phyloP scores from a whole-genome alignment of 164 flowering plant genomes.

The Umbilicus rupestris region DNA sequence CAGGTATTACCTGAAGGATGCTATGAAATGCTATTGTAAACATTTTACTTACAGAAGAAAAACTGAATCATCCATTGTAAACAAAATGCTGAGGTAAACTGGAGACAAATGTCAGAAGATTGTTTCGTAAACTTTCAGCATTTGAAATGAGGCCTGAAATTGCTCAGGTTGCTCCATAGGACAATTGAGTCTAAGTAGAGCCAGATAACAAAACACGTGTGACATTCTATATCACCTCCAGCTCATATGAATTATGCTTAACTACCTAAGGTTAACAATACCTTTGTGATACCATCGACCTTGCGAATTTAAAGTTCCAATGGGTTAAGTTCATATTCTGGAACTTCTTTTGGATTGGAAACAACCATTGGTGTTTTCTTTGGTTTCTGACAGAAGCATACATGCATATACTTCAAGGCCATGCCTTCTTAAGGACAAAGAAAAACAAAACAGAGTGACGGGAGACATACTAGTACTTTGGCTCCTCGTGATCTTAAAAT shows the following conservation, averaged over 20 bases:
- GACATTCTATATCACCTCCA: not conserved
- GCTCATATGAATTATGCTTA: not conserved
- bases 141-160: no score
- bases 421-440: not conserved
- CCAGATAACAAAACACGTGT: not conserved
- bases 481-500: constrained; percentile 91
- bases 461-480: constrained; percentile 52
- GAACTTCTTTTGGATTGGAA: constrained; percentile 85
- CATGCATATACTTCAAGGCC: not conserved
- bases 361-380: constrained; percentile 90
- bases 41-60: no score
- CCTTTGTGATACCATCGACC: constrained; percentile 82
- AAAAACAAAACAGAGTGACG: not conserved
- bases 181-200: not conserved
- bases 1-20: no score
- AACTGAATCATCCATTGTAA: no score
- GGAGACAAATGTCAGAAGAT: no score
- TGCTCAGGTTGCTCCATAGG: not conserved
- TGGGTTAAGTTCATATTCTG: constrained; percentile 97
- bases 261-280: constrained; percentile 6
- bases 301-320: constrained; percentile 80
- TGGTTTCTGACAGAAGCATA: constrained; percentile 43
- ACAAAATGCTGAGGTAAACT: no score
- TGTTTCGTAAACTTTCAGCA: no score
- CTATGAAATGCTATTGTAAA: no score